Evolutionary conservation across 257 asterid species (phyloP), one percentile per base, ranked within the genome.

Genomic region (Salvia rosmarinus): DNA sequence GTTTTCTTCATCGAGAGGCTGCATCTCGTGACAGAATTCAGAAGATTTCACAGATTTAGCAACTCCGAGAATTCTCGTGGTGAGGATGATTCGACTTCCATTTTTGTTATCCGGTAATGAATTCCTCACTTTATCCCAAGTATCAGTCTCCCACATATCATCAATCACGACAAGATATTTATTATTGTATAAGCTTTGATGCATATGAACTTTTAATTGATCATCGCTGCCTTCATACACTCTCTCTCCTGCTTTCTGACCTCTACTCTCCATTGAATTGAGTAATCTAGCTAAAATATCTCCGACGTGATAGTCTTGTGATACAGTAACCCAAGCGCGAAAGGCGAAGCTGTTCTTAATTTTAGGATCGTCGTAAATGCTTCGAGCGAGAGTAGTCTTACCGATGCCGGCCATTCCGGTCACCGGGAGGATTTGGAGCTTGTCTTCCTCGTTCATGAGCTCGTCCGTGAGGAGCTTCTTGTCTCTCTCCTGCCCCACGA

Each of bases 391-490:
- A 16, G 87, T 82, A 0, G 87, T 80, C 61, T 81, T 81, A 5
- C 85, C 82, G 11, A 77, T 81, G 0, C 85, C 85, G 2, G 82
- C 67, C 78, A 81, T 64, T 19, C 85, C 85, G 11, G 25, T 13
- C 34, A 81, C 70, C 2, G 78, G 75, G 30, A 77, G 28, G 71
- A 70, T 30, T 32, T 70, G 64, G 57, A 50, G 68, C 0, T 35
- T 12, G 14, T 3, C 9, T 0, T 13, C 19, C 0, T 17, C 40
- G 23, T 11, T 64, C 8, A 16, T 28, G 4, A 64, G 39, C 55
- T 42, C 55, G 8, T 21, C 13, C 5, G 58, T 19, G 2, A 28
- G 6, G 37, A 21, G 67, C 46, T n/a, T 0, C 34, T 70, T 70
- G 74, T 70, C 39, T 42, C 2, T n/a, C 34, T 70, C 74, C 25